Percentiles rank a stretch among this genome's conserved stretches.
phyloP scores from a whole-genome alignment of 768 basidiomycete species.

The Lyophyllum atratum region DNA sequence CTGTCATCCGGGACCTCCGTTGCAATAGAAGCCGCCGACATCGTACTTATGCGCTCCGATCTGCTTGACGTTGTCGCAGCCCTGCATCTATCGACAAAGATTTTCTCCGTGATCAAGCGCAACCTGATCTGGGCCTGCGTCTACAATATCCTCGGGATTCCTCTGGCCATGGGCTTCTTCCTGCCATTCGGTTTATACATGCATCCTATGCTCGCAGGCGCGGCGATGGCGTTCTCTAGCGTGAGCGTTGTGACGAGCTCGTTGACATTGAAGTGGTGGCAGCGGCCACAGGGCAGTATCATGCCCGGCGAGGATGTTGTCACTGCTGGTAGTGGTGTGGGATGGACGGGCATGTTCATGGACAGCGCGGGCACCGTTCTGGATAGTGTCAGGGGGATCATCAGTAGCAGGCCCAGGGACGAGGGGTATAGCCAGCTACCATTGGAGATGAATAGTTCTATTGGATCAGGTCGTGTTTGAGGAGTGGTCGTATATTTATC shows the following conservation, averaged over 20 bases:
- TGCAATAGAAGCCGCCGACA: constrained; percentile 97
- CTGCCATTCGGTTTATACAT: constrained; percentile 90
- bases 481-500: constrained; percentile 6
- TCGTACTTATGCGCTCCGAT: constrained; percentile 97
- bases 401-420: constrained; percentile 40
- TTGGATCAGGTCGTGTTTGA: constrained; percentile 10
- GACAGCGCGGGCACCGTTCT: constrained; percentile 44
- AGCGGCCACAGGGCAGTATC: constrained; percentile 64
- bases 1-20: constrained; percentile 96
- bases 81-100: constrained; percentile 83
- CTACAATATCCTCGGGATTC: constrained; percentile 92
- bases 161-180: constrained; percentile 96
- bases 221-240: constrained; percentile 96
- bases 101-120: constrained; percentile 87
- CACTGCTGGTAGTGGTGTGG: constrained; percentile 31
- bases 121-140: constrained; percentile 97
- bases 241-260: constrained; percentile 95
- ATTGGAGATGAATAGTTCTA: constrained; percentile 54
- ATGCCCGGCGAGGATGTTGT: constrained; percentile 56
- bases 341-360: constrained; percentile 47
- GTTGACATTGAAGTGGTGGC: constrained; percentile 85
- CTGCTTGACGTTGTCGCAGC: constrained; percentile 97
- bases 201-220: constrained; percentile 98
- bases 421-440: constrained; percentile 72
- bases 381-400: constrained; percentile 41